Evolutionary conservation across 1,284 basidiomycete genomes (phyloP), one percentile per base, ranked within the genome.

Genomic region (Omphalotus olearius): DNA sequence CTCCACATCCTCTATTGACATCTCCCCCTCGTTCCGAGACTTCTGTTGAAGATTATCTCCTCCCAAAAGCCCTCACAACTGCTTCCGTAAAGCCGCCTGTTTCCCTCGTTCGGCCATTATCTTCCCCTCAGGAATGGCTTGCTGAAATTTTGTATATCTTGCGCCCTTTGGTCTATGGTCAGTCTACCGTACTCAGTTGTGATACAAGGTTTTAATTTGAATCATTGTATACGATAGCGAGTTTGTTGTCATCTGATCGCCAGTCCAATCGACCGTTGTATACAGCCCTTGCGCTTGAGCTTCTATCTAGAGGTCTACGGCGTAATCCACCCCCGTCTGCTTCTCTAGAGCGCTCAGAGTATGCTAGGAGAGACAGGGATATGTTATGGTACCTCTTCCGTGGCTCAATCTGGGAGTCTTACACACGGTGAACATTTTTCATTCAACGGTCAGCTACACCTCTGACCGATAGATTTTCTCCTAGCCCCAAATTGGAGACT

Each of bases 331-430:
- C 81, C 10, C 66, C 79, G 2, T 83, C 83, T 28, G 77, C 83
- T 17, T 59, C 72, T 2, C 72, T 91, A 16, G 89, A 92, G 63
- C 79, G 85, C 52, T 75, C 76, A 10, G 93, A 97, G 66, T 91
- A 96, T 63, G 82, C 89, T 14, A 77, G 81, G 48, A 74, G 93
- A 57, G 91, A 94, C 65, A 78, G 86, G 44, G 84, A 88, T 57
- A 78, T 98, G 54, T 69, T 89, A 28, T 91, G 86, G 83, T 95
- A 95, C 66, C 76, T 97, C 46, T 72, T 98, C 56, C 83, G 92
- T 35, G 94, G 93, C 23, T 85, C 90, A 4, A 81, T 95, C 51
- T 98, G 95, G 95, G 73, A 89, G 57, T 76, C 79, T 3, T 95
- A 84, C 71, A 96, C 94, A 33, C 75, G 84, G 84, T 88, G 57